Percentiles rank a stretch among this genome's conserved stretches.
Evolutionary conservation across 1,284 basidiomycete genomes (phyloP).

Genomic region (Ceratobasidium sp.): DNA sequence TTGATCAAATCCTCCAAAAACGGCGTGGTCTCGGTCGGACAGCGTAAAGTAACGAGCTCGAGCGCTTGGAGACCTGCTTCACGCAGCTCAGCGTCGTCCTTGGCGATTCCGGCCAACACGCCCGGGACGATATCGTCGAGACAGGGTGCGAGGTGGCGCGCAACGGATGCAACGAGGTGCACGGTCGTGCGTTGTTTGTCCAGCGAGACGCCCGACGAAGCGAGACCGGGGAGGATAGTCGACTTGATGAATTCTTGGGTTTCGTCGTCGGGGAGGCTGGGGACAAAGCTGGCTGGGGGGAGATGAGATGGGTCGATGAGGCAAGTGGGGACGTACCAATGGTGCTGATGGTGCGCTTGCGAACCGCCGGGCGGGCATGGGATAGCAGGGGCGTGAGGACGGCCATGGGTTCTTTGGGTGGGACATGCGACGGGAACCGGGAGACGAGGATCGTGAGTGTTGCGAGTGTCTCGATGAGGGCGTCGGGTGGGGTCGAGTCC

Average conservation of each 20-base stretch:
- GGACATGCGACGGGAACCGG: slow-evolving; percentile 79
- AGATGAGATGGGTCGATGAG: neutral
- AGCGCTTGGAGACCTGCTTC: slow-evolving; percentile 83
- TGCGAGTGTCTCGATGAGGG: slow-evolving; percentile 85
- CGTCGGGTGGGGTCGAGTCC: slow-evolving; percentile 79
- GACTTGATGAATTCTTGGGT: slow-evolving; percentile 58
- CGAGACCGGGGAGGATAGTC: slow-evolving; percentile 68
- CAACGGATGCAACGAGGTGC: slow-evolving; percentile 79
- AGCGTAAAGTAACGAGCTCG: slow-evolving; percentile 82
- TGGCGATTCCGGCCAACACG: slow-evolving; percentile 67
- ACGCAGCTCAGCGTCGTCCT: slow-evolving; percentile 80
- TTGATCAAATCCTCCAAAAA: slow-evolving; percentile 75
- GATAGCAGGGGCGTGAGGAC: slow-evolving; percentile 78
- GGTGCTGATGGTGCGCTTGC: slow-evolving; percentile 88
- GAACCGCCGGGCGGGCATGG: slow-evolving; percentile 80
- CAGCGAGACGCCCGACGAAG: slow-evolving; percentile 54
- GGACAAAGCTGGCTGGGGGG: slow-evolving; percentile 69
- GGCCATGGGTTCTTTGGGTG: slow-evolving; percentile 60
- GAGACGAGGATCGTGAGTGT: slow-evolving; percentile 90
- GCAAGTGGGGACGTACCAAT: slow-evolving; percentile 52
- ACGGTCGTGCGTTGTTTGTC: slow-evolving; percentile 80
- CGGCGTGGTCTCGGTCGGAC: slow-evolving; percentile 79
- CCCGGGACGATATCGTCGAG: slow-evolving; percentile 69
- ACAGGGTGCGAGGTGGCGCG: slow-evolving; percentile 67
- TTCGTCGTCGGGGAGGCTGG: slow-evolving; percentile 67